These are phyloP conservation scores for Clonostachys byssicola DNA, from an alignment of 2,329 filamentous ascomycete genomes.

Conservation along the genomic window DNA sequence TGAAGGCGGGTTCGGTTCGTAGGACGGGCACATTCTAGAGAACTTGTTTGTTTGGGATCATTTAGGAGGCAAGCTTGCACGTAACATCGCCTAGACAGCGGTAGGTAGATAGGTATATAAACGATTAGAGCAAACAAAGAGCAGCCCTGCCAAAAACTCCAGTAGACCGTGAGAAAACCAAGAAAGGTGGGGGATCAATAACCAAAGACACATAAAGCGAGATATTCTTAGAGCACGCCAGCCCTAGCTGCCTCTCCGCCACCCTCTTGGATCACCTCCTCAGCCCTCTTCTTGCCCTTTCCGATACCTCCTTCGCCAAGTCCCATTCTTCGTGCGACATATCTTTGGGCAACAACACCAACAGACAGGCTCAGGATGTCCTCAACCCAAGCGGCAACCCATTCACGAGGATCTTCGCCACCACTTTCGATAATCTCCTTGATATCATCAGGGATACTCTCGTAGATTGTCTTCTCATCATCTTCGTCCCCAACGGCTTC, in stretches of 20 bases:
- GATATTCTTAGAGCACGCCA: slow-evolving; percentile 1
- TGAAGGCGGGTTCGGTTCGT: slow-evolving; percentile 18
- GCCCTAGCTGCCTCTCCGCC: slow-evolving; percentile 57
- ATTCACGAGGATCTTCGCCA: slow-evolving; percentile 87
- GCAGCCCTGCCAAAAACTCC: not conserved
- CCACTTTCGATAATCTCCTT: slow-evolving; percentile 73
- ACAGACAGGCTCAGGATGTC: slow-evolving; percentile 74
- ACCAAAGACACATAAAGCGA: not conserved
- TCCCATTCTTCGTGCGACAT: slow-evolving; percentile 92
- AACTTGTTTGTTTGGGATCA: no score
- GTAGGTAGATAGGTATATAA: no score
- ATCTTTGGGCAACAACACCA: slow-evolving; percentile 87
- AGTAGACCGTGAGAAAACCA: not conserved
- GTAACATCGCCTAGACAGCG: no score
- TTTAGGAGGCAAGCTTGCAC: not conserved
- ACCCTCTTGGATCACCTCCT: slow-evolving; percentile 50
- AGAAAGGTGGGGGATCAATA: not conserved
- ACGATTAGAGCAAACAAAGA: no score
- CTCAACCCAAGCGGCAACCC: slow-evolving; percentile 97
- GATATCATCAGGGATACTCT: slow-evolving; percentile 70
- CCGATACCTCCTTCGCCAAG: slow-evolving; percentile 75
- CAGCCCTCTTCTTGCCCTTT: slow-evolving; percentile 56
- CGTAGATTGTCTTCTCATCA: slow-evolving; percentile 9
- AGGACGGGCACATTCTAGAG: no score
- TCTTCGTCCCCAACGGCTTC: slow-evolving; percentile 63